Base-by-base conservation (phyloP, 192 early-diverging fungal genomes). In the Coemansia sp. region DNA sequence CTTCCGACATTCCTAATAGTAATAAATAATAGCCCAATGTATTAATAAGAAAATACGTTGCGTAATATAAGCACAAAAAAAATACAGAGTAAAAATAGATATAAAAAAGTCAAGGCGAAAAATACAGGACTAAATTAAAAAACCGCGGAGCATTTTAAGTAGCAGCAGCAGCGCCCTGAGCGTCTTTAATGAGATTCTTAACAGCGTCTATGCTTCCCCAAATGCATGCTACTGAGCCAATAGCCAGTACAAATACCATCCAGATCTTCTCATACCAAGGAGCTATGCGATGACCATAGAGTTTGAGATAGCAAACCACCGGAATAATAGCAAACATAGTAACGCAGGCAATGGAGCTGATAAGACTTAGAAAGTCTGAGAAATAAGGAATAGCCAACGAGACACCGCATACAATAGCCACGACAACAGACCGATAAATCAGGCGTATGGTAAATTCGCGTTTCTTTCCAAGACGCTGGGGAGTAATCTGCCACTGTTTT, bases 351-450 rank as follows among this genome's bases (percentile, higher is more conserved):
- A 92, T 73, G 0, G 90, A 85, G 27, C 92, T 91, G 56, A 94
- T 73, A 2, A 94, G 82, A 16, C 85, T 82, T 77, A 94, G 47
- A 26, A 91, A 82, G 67, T 92, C 92, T 9, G 89, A 78, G 69
- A 94, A 92, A 74, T 81, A 91, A 7, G 91, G 90, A 16, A 92
- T 83, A 24, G 79, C 85, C 23, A 89, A 68, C 4, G 90, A 85
- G 26, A 91, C 69, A 0, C 75, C 79, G 18, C 79, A 78, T n/a
- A 88, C 73, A 0, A 80, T 19, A 1, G 80, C 74, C 18, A 89
- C 75, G 8, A 92, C 81, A 7, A 64, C 55, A 21, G 76, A 64
- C 38, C 92, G 82, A 41, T 86, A 82, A 0, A 81, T 31, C 7
- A 83, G 51, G 3, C 85, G 86, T 31, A 85, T 68, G 0, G 69